Conservation (phyloP, 2,329 filamentous ascomycete genomes). For the Fusarium nurragi region DNA sequence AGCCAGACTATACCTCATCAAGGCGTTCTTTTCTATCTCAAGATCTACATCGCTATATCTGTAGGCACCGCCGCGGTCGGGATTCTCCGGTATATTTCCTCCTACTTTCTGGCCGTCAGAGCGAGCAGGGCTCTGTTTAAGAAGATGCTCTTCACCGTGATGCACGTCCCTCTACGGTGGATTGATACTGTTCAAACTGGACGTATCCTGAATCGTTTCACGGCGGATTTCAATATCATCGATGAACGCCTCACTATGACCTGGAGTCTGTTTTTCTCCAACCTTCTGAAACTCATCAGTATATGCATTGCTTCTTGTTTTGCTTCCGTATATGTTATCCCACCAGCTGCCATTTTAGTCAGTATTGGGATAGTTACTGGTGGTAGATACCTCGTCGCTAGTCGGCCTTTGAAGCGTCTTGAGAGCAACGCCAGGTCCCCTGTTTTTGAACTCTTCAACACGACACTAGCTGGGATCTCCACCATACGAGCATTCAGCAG, state of each 20-base stretch:
- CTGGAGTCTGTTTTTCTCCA: slow-evolving; percentile 66
- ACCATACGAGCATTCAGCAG: slow-evolving; percentile 81
- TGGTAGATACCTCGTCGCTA: slow-evolving; percentile 69
- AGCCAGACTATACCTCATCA: slow-evolving; percentile 45
- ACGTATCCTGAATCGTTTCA: slow-evolving; percentile 79
- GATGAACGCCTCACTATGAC: slow-evolving; percentile 73
- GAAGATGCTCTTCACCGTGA: slow-evolving; percentile 69
- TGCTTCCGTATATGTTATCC: slow-evolving; percentile 72
- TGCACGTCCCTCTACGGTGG: slow-evolving; percentile 77
- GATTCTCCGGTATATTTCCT: slow-evolving; percentile 67
- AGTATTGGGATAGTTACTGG: slow-evolving; percentile 65
- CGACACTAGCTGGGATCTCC: slow-evolving; percentile 73
- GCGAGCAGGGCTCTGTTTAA: slow-evolving; percentile 74
- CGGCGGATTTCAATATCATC: slow-evolving; percentile 76
- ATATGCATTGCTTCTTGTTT: slow-evolving; percentile 73
- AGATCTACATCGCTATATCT: slow-evolving; percentile 74
- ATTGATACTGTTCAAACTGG: slow-evolving; percentile 82
- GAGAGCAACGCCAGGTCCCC: slow-evolving; percentile 80
- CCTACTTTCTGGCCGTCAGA: slow-evolving; percentile 71
- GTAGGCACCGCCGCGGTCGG: slow-evolving; percentile 66
- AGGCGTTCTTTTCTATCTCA: slow-evolving; percentile 69
- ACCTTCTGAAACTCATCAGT: slow-evolving; percentile 68
- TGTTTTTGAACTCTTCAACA: slow-evolving; percentile 80
- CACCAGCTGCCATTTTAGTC: slow-evolving; percentile 68
- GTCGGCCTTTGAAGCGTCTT: slow-evolving; percentile 77